Evolutionary conservation across 805 yeast genomes (phyloP), one percentile per base, ranked within the genome.

Genomic region (Teunomyces gatunensis): DNA sequence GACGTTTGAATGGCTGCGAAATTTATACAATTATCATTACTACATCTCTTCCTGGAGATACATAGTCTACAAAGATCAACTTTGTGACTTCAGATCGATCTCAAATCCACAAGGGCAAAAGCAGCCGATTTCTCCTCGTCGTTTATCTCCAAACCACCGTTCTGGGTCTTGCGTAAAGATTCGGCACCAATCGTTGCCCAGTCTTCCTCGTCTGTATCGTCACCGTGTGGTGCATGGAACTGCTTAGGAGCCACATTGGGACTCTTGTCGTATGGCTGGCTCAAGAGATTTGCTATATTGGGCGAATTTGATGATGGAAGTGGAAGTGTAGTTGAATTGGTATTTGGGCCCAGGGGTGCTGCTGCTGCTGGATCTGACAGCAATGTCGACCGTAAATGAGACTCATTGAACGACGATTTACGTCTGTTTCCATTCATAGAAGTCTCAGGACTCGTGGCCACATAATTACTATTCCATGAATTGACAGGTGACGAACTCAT

Each of bases 171-270:
- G 40, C 87, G 70, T 47, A 89, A 69, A 37, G 80, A 71, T 33
- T 79, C 84, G 0, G 97, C 90, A 0, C 97, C 97, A 46, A 91
- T 85, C 0, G 89, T 70, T 52, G 84, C 87, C 99, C 99, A 92
- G 66, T 92, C 98, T 66, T 92, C 99, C 61, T 92, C 98, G 65
- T 92, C 99, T 0, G 99, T 92, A 59, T 89, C 96, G 39, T 83
- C 77, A 45, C 65, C 71, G 18, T 57, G 56, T 12, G n/a, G 25
- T 4, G 46, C 20, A 15, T 17, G 21, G 27, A 18, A 18, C 39
- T 42, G 48, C 29, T 29, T 39, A 2, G 28, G 40, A 12, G 42
- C 23, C 15, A 52, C 55, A 3, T 48, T 47, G 13, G 50, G 47
- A n/a, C 47, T 42, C 6, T 42, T 44, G 21, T 48, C 54, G 39